phyloP scores from a whole-genome alignment of 768 basidiomycete genomes.

The Tephrocybe sp. region DNA sequence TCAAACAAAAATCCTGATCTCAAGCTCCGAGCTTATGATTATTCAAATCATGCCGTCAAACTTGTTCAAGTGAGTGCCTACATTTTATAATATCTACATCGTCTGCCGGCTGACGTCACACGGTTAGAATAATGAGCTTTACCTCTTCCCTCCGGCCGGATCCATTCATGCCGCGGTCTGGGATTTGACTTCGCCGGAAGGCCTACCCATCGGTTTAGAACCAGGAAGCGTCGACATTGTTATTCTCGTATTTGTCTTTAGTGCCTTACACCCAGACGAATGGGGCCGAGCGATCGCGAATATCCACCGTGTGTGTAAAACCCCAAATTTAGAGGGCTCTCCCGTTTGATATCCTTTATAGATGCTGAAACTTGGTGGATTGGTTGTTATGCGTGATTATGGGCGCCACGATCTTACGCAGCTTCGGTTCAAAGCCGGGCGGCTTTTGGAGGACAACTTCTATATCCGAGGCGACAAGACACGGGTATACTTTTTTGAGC shows the following conservation, averaged over 20 bases:
- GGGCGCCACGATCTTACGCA: conserved; percentile 95
- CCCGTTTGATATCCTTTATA: conserved; percentile 23
- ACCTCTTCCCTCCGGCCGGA: conserved; percentile 63
- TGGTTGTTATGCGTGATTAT: conserved; percentile 87
- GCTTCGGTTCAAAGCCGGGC: conserved; percentile 83
- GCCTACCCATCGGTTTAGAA: conserved; percentile 60
- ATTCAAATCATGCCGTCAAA: conserved; percentile 83
- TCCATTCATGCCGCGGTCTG: conserved; percentile 80
- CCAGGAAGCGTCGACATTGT: conserved; percentile 81
- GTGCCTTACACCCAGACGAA: conserved; percentile 90
- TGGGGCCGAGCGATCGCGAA: conserved; percentile 85
- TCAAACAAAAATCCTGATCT: conserved; percentile 80
- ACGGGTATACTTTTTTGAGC: conserved; percentile 93
- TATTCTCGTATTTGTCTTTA: conserved; percentile 91
- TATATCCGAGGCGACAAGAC: conserved; percentile 98
- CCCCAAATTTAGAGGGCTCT: neutral
- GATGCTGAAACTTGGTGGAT: conserved; percentile 90
- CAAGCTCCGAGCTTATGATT: conserved; percentile 81
- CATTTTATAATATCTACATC: neutral
- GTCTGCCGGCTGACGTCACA: conserved; percentile 1
- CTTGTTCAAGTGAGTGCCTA: conserved; percentile 68
- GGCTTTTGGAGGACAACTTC: conserved; percentile 90
- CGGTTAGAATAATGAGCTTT: conserved; percentile 74
- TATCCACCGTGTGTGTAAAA: conserved; percentile 57
- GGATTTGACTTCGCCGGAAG: conserved; percentile 73